Evolutionary conservation across 306 rosid species (phyloP), one percentile per base, ranked within the genome.

Genomic region (Vigna unguiculata): DNA sequence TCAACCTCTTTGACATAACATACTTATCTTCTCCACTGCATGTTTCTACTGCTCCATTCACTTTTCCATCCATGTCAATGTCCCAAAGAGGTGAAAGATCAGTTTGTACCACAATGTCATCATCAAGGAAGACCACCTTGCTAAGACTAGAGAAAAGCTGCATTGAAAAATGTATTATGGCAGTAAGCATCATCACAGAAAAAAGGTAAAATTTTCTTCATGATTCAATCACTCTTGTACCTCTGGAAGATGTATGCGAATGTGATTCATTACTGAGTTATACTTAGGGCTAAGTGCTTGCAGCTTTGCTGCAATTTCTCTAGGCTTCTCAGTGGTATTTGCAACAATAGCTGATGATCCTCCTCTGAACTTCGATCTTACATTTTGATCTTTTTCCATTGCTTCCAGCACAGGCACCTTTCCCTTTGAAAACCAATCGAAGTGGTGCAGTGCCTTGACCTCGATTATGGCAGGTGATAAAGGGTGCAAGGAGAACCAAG

Each of bases 31-130:
- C 89, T 82, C 97, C 99, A 13, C 54, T 83, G 61, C 99, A 96
- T 67, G 99, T 96, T 72, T 89, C 96, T 36, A 92, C 99, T 41
- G 99, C 99, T 85, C 99, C 99, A 71, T 96, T 96, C 81, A 92
- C 98, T 89, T 92, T 96, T 69, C 98, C 97, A 59, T 91, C 78
- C 93, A 96, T 83, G 41, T 91, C 90, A 52, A 96, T 91, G 81
- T 92, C 93, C 99, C 99, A 95, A 19, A 95, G 82, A 28, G 97
- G 93, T 7, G 99, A 80, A 79, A 95, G 99, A 86, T 95, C 99
- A 34, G 97, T 95, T 82, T 95, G 99, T 82, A 95, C 70, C 78
- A 95, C 99, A 41, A 92, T 81, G 72, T 95, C 99, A 21, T 92
- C 97, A 15, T 95, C 99, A 72, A 95, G 89, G 84, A 95, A 95